These are phyloP conservation scores for Huntiella bhutanensis DNA, from an alignment of 2,329 filamentous ascomycete genomes.

Conservation along the genomic window DNA sequence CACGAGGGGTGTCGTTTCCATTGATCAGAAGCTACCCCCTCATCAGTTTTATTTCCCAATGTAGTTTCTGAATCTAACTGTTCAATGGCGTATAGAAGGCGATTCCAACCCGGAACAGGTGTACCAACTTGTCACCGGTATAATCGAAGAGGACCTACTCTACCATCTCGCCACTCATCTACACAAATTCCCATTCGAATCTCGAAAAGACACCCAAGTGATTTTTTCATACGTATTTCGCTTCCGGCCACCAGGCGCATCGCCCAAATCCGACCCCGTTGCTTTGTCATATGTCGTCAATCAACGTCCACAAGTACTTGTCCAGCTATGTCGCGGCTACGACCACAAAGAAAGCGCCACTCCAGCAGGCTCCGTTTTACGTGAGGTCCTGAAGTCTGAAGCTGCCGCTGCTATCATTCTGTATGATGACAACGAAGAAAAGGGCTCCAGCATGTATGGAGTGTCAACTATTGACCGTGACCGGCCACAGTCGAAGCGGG, in stretches of 20 bases:
- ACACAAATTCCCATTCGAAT: slow-evolving; percentile 78
- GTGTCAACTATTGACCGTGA: slow-evolving; percentile 62
- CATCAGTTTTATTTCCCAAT: not conserved
- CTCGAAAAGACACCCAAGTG: slow-evolving; percentile 84
- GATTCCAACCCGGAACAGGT: slow-evolving; percentile 79
- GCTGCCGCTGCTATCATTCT: slow-evolving; percentile 78
- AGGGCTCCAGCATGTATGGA: slow-evolving; percentile 54
- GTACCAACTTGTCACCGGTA: slow-evolving; percentile 62
- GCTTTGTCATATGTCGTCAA: slow-evolving; percentile 80
- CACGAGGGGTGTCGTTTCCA: not conserved
- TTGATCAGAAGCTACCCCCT: not conserved
- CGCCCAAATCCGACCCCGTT: slow-evolving; percentile 54
- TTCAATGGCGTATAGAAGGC: slow-evolving; percentile 36
- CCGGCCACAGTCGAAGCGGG: slow-evolving; percentile 54
- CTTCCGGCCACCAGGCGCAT: slow-evolving; percentile 54
- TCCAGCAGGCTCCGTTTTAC: slow-evolving; percentile 71
- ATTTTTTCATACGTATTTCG: slow-evolving; percentile 92
- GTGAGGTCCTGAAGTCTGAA: slow-evolving; percentile 79
- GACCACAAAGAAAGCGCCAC: slow-evolving; percentile 81
- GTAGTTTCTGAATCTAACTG: not conserved
- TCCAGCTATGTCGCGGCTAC: slow-evolving; percentile 78
- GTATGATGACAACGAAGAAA: slow-evolving; percentile 66
- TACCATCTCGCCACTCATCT: slow-evolving; percentile 68
- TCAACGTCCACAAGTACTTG: slow-evolving; percentile 67
- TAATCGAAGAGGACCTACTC: slow-evolving; percentile 79